These are phyloP conservation scores for Suillus sp. DNA, from an alignment of 768 basidiomycete genomes.

Conservation along the genomic window DNA sequence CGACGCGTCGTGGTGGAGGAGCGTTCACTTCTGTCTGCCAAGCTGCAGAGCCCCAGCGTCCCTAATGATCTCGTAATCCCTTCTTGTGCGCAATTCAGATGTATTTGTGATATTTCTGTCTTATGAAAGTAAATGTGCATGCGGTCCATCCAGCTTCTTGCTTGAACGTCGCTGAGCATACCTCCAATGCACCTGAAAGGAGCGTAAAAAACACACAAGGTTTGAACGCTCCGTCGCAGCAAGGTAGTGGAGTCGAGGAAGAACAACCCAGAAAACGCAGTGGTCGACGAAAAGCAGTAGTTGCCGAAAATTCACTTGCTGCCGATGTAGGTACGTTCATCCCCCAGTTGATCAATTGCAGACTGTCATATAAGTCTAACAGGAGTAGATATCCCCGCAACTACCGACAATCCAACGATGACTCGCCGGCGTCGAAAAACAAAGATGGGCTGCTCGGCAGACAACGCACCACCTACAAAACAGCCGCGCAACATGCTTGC, in stretches of 20 bases:
- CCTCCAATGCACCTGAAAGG: background rate
- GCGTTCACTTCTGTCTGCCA: background rate
- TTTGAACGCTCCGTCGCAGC: background rate
- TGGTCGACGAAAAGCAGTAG: background rate
- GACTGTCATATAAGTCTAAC: background rate
- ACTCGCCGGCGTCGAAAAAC: background rate
- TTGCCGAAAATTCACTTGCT: background rate
- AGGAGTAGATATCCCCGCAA: background rate
- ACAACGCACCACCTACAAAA: conserved; percentile 13
- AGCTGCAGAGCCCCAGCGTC: conserved; percentile 1
- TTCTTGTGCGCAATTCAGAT: conserved; percentile 9
- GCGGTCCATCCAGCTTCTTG: background rate
- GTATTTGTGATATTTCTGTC: background rate
- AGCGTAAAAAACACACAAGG: background rate
- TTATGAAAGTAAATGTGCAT: conserved; percentile 1
- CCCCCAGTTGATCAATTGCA: background rate
- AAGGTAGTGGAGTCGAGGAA: background rate
- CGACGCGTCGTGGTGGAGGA: conserved; percentile 27
- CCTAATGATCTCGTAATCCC: conserved; percentile 4
- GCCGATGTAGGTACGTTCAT: background rate
- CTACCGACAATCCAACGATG: background rate
- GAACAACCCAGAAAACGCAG: background rate
- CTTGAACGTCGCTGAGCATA: background rate
- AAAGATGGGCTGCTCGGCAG: conserved; percentile 6
- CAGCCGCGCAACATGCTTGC: conserved; percentile 58